A percentile compares a stretch with the other conserved stretches of the same genome.
phyloP scores from a whole-genome alignment of 129 eudicot genomes.

The Glebionis coronaria region DNA sequence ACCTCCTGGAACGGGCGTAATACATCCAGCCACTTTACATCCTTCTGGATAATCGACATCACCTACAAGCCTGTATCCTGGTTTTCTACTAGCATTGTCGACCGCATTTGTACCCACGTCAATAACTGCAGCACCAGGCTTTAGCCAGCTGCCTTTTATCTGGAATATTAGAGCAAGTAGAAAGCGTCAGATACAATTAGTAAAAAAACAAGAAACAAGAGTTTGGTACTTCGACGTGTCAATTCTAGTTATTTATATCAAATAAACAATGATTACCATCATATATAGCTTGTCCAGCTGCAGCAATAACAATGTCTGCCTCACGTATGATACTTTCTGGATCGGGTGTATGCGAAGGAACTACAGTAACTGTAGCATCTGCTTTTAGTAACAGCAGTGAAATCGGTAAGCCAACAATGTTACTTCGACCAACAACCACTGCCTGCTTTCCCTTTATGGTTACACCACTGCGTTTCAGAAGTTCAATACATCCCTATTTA shows the following conservation, averaged over 20 bases:
- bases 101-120: constrained; percentile 96
- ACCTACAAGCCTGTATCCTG: constrained; percentile 95
- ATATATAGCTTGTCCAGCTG: constrained; percentile 98
- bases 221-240: background rate
- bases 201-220: background rate
- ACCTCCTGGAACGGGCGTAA: constrained; percentile 99
- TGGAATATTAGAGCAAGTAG: constrained; percentile 19
- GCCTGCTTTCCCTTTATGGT: constrained; percentile 88
- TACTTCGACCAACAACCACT: constrained; percentile 97
- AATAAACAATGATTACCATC: constrained; percentile 56
- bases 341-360: constrained; percentile 78
- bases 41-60: constrained; percentile 87
- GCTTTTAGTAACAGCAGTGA: constrained; percentile 85
- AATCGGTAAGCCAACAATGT: constrained; percentile 96
- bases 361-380: constrained; percentile 89
- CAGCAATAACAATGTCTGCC: constrained; percentile 97
- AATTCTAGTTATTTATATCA: too few species aligned
- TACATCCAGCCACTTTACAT: constrained; percentile 84
- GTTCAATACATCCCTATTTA: constrained; percentile 93
- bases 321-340: constrained; percentile 83
- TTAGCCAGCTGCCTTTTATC: constrained; percentile 98
- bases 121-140: constrained; percentile 97
- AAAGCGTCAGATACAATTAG: background rate
- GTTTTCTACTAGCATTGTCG: constrained; percentile 71
- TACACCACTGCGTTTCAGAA: constrained; percentile 73